Evolutionary conservation across 768 basidiomycete genomes (phyloP).

Genomic region (Galerina sulciceps): DNA sequence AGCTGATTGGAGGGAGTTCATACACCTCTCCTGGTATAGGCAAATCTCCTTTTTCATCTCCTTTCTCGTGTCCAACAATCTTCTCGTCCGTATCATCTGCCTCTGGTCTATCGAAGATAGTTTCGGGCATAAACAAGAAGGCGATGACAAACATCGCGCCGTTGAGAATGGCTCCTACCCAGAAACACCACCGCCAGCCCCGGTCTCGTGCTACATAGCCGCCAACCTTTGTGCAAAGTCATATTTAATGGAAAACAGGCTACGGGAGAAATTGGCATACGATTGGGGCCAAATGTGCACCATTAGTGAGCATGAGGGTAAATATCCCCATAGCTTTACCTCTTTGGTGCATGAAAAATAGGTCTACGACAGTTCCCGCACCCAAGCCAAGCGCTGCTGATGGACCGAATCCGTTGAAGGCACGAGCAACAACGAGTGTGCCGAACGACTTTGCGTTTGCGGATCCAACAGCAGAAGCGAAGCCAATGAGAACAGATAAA

Average conservation of each 20-base stretch:
- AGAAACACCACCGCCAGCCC: slow-evolving; percentile 51
- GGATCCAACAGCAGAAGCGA: slow-evolving; percentile 36
- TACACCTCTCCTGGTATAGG: slow-evolving; percentile 19
- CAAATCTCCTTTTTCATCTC: slow-evolving; percentile 13
- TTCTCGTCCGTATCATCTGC: slow-evolving; percentile 13
- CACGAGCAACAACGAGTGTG: slow-evolving; percentile 36
- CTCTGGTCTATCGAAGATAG: slow-evolving; percentile 36
- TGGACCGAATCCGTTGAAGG: slow-evolving; percentile 40
- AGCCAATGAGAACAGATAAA: slow-evolving; percentile 36
- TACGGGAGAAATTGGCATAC: slow-evolving; percentile 24
- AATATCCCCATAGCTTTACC: slow-evolving; percentile 49
- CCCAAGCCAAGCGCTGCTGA: slow-evolving; percentile 40
- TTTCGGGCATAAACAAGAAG: slow-evolving; percentile 45
- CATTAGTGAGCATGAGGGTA: slow-evolving; percentile 44
- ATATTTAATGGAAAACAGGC: not conserved
- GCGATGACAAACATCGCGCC: slow-evolving; percentile 38
- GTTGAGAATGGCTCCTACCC: slow-evolving; percentile 46
- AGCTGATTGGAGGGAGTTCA: slow-evolving; percentile 29
- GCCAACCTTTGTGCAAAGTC: slow-evolving; percentile 26
- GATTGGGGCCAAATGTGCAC: slow-evolving; percentile 45
- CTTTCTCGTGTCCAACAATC: slow-evolving; percentile 14
- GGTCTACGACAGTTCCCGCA: slow-evolving; percentile 42
- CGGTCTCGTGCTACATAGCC: slow-evolving; percentile 40
- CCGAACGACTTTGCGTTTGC: slow-evolving; percentile 36
- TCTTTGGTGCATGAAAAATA: slow-evolving; percentile 40